Percentiles rank a stretch among this genome's conserved stretches.
Evolutionary conservation across 179 eudicot species (phyloP).

Genomic region (Actinidia polygama): DNA sequence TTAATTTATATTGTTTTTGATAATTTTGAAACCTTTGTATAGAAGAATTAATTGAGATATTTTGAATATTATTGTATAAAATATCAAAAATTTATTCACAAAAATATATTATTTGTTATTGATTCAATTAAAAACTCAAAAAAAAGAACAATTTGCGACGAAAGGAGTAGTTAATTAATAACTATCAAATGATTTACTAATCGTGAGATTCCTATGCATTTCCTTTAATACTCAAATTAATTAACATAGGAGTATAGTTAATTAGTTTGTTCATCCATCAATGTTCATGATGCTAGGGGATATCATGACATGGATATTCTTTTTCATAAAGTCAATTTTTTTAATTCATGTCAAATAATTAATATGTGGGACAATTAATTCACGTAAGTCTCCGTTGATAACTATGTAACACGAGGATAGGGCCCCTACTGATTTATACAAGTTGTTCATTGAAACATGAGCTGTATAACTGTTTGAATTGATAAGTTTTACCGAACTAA

Average conservation of each 20-base stretch:
- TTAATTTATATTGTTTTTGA: too few relatives aligned
- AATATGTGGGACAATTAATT: not conserved
- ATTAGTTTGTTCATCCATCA: not conserved
- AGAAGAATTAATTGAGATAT: too few relatives aligned
- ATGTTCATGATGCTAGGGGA: not conserved
- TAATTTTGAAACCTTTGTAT: too few relatives aligned
- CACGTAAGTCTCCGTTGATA: not conserved
- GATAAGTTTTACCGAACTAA: not conserved
- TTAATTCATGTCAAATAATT: not conserved
- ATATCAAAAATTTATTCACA: too few relatives aligned
- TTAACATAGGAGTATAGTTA: not conserved
- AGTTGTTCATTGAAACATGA: not conserved
- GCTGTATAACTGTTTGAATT: not conserved
- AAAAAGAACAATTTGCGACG: too few relatives aligned
- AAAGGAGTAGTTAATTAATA: not conserved
- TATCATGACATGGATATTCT: not conserved
- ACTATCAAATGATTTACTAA: not conserved
- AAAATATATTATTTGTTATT: too few relatives aligned
- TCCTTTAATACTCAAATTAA: too few relatives aligned
- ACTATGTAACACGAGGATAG: not conserved
- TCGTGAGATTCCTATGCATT: conserved; percentile 5
- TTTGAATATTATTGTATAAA: too few relatives aligned
- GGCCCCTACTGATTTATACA: not conserved
- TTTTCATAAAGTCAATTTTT: not conserved
- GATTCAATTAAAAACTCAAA: too few relatives aligned